Conservation (phyloP, 768 basidiomycete genomes). For the Kwoniella heveanensis region DNA sequence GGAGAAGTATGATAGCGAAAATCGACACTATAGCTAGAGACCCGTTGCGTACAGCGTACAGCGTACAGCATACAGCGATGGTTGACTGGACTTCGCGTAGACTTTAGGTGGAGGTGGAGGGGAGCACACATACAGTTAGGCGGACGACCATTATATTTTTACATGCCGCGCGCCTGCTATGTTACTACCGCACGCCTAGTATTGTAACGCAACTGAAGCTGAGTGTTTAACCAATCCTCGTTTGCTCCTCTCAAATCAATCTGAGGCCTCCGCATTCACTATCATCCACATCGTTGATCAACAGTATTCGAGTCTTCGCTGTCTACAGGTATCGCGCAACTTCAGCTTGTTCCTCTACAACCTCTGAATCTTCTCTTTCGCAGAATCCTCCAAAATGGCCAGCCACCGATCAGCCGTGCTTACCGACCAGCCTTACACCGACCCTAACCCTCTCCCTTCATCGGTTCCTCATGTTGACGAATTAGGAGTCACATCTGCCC, state of each 20-base stretch:
- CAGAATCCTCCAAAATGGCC: constrained; percentile 14
- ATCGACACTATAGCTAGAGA: not conserved
- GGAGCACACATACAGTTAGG: too few species aligned
- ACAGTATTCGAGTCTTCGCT: too few species aligned
- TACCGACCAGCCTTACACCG: constrained; percentile 50
- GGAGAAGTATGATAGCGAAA: too few species aligned
- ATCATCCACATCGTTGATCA: too few species aligned
- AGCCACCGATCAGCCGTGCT: constrained; percentile 40
- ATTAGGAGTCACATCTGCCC: constrained; percentile 84
- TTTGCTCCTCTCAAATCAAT: constrained; percentile 12
- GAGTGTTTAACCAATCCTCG: constrained; percentile 26
- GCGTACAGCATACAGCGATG: too few species aligned
- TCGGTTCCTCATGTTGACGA: constrained; percentile 77
- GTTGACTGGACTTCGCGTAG: constrained; percentile 10
- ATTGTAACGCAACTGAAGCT: not conserved
- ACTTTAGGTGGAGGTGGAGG: constrained; percentile 1
- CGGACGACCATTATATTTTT: too few species aligned
- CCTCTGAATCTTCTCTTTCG: not conserved
- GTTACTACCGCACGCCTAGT: not conserved
- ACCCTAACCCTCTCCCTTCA: constrained; percentile 57
- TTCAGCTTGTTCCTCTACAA: too few species aligned
- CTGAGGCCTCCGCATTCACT: not conserved
- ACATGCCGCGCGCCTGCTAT: too few species aligned
- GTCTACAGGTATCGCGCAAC: not conserved
- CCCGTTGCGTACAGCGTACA: too few species aligned